Percentiles rank a stretch among this genome's conserved stretches.
These are phyloP conservation scores for Penicillium subrubescens DNA, from an alignment of 495 filamentous ascomycete genomes.

Conservation along the genomic window DNA sequence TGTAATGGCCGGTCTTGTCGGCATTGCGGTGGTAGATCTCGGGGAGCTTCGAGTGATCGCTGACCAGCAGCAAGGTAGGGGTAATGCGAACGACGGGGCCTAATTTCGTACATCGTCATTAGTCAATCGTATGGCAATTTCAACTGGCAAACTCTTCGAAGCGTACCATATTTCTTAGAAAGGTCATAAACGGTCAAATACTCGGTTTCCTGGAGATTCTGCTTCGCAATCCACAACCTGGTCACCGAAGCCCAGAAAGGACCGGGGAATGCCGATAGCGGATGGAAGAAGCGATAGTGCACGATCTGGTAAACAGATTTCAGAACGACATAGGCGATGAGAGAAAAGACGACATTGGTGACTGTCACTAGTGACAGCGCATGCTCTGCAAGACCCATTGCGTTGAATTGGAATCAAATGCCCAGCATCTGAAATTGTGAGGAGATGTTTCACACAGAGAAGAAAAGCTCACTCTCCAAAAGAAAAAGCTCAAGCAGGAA, in stretches of 20 bases:
- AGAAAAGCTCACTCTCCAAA: not conserved
- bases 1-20: constrained; percentile 58
- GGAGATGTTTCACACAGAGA: not conserved
- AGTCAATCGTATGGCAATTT: not conserved
- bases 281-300: constrained; percentile 56
- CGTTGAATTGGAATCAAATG: constrained; percentile 11
- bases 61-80: constrained; percentile 48
- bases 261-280: constrained; percentile 52
- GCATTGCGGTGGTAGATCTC: constrained; percentile 56
- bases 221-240: constrained; percentile 52
- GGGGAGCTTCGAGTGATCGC: constrained; percentile 49
- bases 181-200: constrained; percentile 40
- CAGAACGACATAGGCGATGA: constrained; percentile 31
- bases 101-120: not conserved
- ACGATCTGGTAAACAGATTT: constrained; percentile 39
- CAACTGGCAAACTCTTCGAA: not conserved
- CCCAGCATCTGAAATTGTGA: constrained; percentile 8
- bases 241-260: constrained; percentile 57
- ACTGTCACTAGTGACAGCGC: constrained; percentile 36
- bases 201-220: constrained; percentile 48
- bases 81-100: constrained; percentile 49
- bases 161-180: constrained; percentile 52
- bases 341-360: constrained; percentile 27
- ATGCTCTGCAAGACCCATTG: constrained; percentile 36
- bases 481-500: not conserved